These are phyloP conservation scores for Naematelia aurantialba DNA, from an alignment of 768 basidiomycete species.

Conservation along the genomic window DNA sequence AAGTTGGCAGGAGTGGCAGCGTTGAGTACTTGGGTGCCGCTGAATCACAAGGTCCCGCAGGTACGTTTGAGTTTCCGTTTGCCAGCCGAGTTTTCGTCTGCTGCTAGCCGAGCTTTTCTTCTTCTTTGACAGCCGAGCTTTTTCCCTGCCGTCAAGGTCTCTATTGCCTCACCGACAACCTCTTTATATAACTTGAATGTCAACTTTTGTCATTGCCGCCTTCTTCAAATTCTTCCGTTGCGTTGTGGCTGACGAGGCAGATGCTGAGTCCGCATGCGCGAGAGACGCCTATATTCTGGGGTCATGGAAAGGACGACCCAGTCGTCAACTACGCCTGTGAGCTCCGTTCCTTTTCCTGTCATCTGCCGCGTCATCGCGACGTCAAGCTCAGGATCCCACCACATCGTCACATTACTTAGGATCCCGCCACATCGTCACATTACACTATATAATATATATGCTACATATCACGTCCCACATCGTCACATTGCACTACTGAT, in stretches of 20 bases:
- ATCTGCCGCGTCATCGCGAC: background rate
- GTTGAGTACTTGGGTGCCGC: conserved; percentile 75
- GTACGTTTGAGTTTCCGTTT: too few relatives aligned
- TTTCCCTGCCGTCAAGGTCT: too few relatives aligned
- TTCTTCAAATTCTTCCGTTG: too few relatives aligned
- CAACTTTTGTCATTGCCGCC: too few relatives aligned
- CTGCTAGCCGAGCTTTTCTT: background rate
- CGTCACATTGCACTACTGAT: conserved; percentile 7
- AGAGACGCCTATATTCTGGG: conserved; percentile 77
- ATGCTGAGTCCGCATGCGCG: conserved; percentile 62
- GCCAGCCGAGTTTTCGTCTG: too few relatives aligned
- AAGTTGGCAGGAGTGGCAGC: conserved; percentile 69
- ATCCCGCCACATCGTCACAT: background rate
- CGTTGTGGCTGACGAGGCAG: conserved; percentile 52
- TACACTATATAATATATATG: background rate
- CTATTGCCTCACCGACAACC: too few relatives aligned
- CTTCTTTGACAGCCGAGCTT: background rate
- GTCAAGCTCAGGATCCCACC: background rate
- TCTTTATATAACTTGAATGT: too few relatives aligned
- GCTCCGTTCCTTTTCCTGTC: conserved; percentile 8
- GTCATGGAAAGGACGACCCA: conserved; percentile 72
- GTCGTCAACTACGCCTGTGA: conserved; percentile 61
- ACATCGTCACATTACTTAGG: background rate
- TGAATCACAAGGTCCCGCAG: conserved; percentile 59
- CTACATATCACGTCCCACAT: background rate